Conservation (phyloP, 2,329 filamentous ascomycete genomes). For the Penicillium carneum region DNA sequence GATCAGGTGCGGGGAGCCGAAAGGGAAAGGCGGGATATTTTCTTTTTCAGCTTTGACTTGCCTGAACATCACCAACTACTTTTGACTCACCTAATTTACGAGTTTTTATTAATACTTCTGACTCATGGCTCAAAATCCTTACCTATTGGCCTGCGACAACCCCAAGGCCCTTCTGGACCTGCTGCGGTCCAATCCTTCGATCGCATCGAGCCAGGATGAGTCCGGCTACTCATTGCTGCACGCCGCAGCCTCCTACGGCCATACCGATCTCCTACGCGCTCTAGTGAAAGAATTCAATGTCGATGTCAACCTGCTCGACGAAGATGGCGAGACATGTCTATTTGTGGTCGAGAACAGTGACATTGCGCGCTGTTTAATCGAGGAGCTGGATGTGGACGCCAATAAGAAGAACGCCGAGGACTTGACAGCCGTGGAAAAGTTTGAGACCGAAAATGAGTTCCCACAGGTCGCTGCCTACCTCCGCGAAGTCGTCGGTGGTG, state of each 20-base stretch:
- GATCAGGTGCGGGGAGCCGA: constrained; percentile 33
- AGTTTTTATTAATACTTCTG: neutral
- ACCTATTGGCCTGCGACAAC: constrained; percentile 82
- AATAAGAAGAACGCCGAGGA: constrained; percentile 74
- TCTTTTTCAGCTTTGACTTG: constrained; percentile 9
- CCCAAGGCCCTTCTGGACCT: constrained; percentile 75
- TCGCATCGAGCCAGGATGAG: constrained; percentile 82
- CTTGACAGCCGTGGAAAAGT: constrained; percentile 79
- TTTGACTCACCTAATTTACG: constrained; percentile 2
- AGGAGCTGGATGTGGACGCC: constrained; percentile 78
- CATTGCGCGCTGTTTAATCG: constrained; percentile 78
- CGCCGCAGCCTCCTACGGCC: constrained; percentile 90
- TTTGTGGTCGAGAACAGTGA: constrained; percentile 87
- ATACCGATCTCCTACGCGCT: constrained; percentile 77
- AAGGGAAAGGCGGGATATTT: constrained; percentile 28
- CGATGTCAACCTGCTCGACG: constrained; percentile 80
- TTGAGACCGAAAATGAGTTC: constrained; percentile 78
- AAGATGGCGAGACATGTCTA: constrained; percentile 91
- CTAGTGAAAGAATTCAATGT: constrained; percentile 80
- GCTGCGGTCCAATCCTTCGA: constrained; percentile 74
- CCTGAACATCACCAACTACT: neutral
- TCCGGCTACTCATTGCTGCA: constrained; percentile 95
- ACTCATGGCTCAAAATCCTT: constrained; percentile 63
- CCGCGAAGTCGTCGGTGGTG: constrained; percentile 46
- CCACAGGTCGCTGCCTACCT: constrained; percentile 79